Percentiles rank a stretch among this genome's conserved stretches.
Conservation (phyloP, 768 basidiomycete species). For the Hysterangium stoloniferum region DNA sequence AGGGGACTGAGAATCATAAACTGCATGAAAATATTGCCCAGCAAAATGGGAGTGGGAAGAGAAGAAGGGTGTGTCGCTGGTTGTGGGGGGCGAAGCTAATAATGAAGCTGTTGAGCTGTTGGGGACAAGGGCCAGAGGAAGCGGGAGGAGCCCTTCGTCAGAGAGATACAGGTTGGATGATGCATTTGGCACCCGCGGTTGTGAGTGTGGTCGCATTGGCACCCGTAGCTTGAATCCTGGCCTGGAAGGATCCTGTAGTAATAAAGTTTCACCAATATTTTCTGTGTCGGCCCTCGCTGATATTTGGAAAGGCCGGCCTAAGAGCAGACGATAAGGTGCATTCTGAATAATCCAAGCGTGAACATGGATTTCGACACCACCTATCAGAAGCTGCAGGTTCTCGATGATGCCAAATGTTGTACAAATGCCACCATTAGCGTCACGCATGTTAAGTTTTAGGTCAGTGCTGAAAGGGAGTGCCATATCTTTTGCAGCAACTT, state of each 20-base stretch:
- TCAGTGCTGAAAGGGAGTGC: background rate
- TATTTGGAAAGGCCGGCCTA: conserved; percentile 12
- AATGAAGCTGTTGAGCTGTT: too few species aligned
- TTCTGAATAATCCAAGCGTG: conserved; percentile 14
- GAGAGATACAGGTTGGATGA: too few species aligned
- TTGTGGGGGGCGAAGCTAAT: too few species aligned
- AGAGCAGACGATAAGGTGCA: conserved; percentile 11
- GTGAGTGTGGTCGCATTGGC: background rate
- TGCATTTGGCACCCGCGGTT: too few species aligned
- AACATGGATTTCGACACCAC: background rate
- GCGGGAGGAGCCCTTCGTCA: too few species aligned
- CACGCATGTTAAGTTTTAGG: background rate
- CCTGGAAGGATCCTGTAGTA: background rate
- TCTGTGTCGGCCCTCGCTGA: background rate
- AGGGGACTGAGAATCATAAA: background rate
- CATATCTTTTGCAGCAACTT: background rate
- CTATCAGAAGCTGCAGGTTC: conserved; percentile 9
- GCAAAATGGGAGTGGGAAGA: conserved; percentile 1
- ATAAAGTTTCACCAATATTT: background rate
- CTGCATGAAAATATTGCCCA: background rate
- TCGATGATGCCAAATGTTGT: conserved; percentile 8
- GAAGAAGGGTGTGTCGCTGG: too few species aligned
- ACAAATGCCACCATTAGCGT: conserved; percentile 2
- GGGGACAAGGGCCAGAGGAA: too few species aligned
- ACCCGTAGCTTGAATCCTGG: background rate